These are phyloP conservation scores for Decorospora gaudefroyi DNA, from an alignment of 2,329 filamentous ascomycete genomes.

Conservation along the genomic window DNA sequence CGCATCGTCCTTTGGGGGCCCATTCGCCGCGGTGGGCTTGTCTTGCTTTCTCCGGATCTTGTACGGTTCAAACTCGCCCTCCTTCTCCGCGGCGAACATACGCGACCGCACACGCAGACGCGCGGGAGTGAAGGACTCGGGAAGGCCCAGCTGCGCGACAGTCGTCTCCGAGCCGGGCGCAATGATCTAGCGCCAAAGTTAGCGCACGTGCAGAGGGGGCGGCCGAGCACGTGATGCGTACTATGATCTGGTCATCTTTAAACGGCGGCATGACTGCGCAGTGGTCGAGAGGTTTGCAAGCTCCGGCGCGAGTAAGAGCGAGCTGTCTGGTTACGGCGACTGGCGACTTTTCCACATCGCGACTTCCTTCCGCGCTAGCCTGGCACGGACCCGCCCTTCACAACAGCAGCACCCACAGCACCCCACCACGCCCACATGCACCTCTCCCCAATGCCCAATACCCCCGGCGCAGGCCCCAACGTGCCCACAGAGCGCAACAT, in stretches of 20 bases:
- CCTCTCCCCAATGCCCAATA: constrained; percentile 11
- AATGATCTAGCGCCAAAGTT: constrained; percentile 60
- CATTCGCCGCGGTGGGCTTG: constrained; percentile 34
- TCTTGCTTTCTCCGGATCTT: constrained; percentile 64
- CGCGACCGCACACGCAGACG: constrained; percentile 83
- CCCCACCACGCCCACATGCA: constrained; percentile 18
- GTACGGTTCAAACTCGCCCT: constrained; percentile 79
- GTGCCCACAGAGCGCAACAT: constrained; percentile 25
- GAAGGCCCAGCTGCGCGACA: constrained; percentile 86
- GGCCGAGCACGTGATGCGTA: constrained; percentile 25
- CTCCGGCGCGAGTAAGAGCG: constrained; percentile 22
- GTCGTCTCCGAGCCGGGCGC: constrained; percentile 86
- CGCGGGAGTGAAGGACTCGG: constrained; percentile 90
- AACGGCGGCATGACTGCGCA: constrained; percentile 50
- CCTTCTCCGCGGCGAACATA: constrained; percentile 83
- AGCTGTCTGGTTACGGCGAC: constrained; percentile 16
- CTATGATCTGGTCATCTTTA: constrained; percentile 54
- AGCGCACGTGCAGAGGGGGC: constrained; percentile 13
- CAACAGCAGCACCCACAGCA: constrained; percentile 5
- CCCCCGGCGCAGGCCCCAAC: constrained; percentile 23
- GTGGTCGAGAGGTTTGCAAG: constrained; percentile 25
- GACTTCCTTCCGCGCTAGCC: constrained; percentile 13
- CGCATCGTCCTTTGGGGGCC: constrained; percentile 36
- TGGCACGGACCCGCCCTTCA: constrained; percentile 13
- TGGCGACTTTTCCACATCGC: constrained; percentile 6